Percentiles rank a stretch among this genome's conserved stretches.
These are phyloP conservation scores for Carex pumila DNA, from an alignment of 176 grass and related monocot genomes.

Conservation along the genomic window DNA sequence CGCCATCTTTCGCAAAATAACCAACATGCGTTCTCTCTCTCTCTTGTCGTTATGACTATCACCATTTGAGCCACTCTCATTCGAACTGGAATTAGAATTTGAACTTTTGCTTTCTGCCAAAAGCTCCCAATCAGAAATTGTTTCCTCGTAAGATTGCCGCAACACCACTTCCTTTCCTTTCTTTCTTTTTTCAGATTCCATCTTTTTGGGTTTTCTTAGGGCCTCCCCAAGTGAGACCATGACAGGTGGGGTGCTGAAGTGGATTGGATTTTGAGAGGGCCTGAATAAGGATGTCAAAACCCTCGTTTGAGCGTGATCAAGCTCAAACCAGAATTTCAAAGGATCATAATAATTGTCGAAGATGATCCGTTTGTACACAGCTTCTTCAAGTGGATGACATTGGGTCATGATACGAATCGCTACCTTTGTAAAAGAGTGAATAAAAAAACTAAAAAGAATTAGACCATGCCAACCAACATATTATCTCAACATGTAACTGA, in stretches of 20 bases:
- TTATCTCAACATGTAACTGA: neutral
- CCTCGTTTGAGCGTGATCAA: constrained; percentile 64
- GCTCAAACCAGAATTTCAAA: constrained; percentile 73
- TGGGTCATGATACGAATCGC: constrained; percentile 31
- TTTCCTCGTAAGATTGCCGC: neutral
- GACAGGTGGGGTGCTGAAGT: constrained; percentile 31
- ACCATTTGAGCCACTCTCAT: neutral
- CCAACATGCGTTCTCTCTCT: neutral
- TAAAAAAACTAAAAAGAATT: neutral
- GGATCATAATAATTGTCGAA: constrained; percentile 63
- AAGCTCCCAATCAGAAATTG: constrained; percentile 21
- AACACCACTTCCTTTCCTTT: neutral
- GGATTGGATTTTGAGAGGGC: constrained; percentile 31
- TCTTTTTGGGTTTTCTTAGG: neutral
- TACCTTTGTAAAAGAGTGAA: constrained; percentile 50
- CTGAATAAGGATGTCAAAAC: constrained; percentile 59
- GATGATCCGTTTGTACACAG: constrained; percentile 61
- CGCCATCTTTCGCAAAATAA: neutral
- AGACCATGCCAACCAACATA: constrained; percentile 12
- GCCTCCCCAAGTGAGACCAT: constrained; percentile 1
- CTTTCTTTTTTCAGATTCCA: neutral
- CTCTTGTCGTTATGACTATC: neutral
- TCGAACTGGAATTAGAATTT: constrained; percentile 1
- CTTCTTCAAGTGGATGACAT: constrained; percentile 56
- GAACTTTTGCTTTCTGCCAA: constrained; percentile 3